Evolutionary conservation across 495 filamentous ascomycete species (phyloP), one percentile per base, ranked within the genome.

Genomic region (Glonium stellatum): DNA sequence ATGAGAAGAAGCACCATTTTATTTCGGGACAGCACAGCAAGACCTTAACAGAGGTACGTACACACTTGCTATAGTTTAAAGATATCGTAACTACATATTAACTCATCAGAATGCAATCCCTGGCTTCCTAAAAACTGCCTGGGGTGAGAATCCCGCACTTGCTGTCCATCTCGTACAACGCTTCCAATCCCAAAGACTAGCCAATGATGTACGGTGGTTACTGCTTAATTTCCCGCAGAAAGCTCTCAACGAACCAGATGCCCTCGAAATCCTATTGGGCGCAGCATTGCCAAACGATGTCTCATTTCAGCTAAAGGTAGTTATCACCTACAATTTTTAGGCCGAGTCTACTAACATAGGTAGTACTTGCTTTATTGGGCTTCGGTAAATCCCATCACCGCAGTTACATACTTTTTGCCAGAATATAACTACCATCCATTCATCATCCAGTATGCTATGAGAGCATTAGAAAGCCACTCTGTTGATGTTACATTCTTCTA

Each of bases 401-500:
- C 95, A 4, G 83, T 95, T 6, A 95, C 91, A 0, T 92, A 90
- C 72, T 97, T 97, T 75, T 70, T 96, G 59, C 95, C 95, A 0
- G 82, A 89, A 5, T 97, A 95, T 73, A 84, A 86, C n/a, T 93
- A 96, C 67, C 86, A 99, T 70, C 88, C 95, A 0, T 96, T 88
- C 75, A 83, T 99, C 54, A 80, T 97, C 47, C 95, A 99, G 70
- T 99, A 97, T 73, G 95, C 95, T 9, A 95, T 99, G 90, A 81
- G 92, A 58, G 90, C 93, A 4, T 71, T 99, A 59, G 92, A 97
- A 69, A 87, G 84, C 65, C 92, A 99, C 71, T 86, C 90, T 0
- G 86, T 97, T 18, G 93, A 97, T 72, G 86, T 97, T 25, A 96
- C 92, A 0, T 97, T 99, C 78, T 99, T 97, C 72, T 96, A 97